Evolutionary conservation across 2,329 filamentous ascomycete genomes (phyloP), one percentile per base, ranked within the genome.

Genomic region (Domatiomyces globalis): DNA sequence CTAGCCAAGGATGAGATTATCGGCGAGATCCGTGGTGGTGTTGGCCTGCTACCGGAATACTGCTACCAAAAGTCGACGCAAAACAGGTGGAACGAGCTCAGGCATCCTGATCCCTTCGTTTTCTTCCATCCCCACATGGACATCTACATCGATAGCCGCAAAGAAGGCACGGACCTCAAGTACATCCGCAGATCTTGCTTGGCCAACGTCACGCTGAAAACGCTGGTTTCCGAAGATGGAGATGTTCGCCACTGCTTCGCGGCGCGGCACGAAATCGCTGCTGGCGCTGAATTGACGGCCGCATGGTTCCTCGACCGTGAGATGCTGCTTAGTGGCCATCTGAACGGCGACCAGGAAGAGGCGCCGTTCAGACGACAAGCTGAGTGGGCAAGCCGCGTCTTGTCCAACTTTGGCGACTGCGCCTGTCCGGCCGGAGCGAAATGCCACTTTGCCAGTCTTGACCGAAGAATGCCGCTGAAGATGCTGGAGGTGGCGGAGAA

Each of bases 181-280:
- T 95, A 92, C 64, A 81, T 94, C n/a, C 81, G 92, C 51, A 80
- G 90, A 58, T 96, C 92, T 62, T 98, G 92, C 70, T 81, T 79
- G 55, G 87, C 92, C 1, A 98, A 96, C 63, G 80, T 92, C n/a
- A 77, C 79, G 29, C 73, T 96, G 61, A 89, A 92, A 64, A 94
- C 89, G 0, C 85, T 88, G 58, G 78, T 95, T 46, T 86, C 86
- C 1, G 51, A 58, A 25, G 82, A 81, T 46, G 76, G 78, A 2
- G 83, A 90, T 58, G 94, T 90, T 63, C 87, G 92, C 63, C 95
- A 96, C 66, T 95, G 90, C 78, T 83, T 95, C 56, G 80, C 95
- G 53, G 88, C 87, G 60, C 86, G 86, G 60, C 78, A 84, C 49
- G 76, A 83, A 39, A 88, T 96, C 51, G 68, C 75, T 15, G 72